These are phyloP conservation scores for Linderina pennispora DNA, from an alignment of 192 early-diverging fungal genomes.

Conservation along the genomic window DNA sequence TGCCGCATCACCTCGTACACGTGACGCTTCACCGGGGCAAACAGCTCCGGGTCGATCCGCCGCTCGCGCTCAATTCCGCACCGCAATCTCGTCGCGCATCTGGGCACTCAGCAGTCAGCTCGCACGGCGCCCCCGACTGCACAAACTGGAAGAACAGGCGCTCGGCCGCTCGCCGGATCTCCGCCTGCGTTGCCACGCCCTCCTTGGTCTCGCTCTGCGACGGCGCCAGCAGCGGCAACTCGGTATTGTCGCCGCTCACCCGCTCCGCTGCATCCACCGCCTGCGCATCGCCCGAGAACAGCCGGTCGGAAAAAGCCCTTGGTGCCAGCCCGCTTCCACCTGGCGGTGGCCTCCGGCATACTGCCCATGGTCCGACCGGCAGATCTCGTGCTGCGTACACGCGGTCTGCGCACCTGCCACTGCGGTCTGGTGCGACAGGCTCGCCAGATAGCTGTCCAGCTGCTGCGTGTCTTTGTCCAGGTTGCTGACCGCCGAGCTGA, in stretches of 20 bases:
- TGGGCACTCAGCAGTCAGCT: constrained; percentile 24
- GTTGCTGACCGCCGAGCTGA: background rate
- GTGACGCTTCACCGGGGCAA: constrained; percentile 41
- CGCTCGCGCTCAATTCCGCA: constrained; percentile 30
- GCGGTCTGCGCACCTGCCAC: constrained; percentile 12
- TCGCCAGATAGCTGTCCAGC: constrained; percentile 23
- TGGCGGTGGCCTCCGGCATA: constrained; percentile 27
- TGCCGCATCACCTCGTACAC: constrained; percentile 43
- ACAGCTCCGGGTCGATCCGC: constrained; percentile 32
- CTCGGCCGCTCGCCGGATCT: constrained; percentile 37
- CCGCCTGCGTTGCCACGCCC: constrained; percentile 11
- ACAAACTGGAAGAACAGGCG: constrained; percentile 40
- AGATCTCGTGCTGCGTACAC: constrained; percentile 25
- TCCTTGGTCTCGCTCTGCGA: constrained; percentile 1
- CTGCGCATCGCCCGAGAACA: constrained; percentile 27
- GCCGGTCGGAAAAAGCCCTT: constrained; percentile 40
- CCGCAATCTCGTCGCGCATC: constrained; percentile 34
- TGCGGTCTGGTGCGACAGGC: constrained; percentile 24
- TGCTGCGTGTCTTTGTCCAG: constrained; percentile 37
- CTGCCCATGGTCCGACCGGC: constrained; percentile 23
- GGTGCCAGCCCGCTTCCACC: no score
- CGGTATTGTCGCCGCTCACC: constrained; percentile 1
- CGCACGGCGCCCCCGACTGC: constrained; percentile 19
- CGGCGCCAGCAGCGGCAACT: constrained; percentile 19
- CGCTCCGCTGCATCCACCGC: background rate